Evolutionary conservation across 345 rosid species (phyloP), one percentile per base, ranked within the genome.

Genomic region (Hibiscus tridactylites): DNA sequence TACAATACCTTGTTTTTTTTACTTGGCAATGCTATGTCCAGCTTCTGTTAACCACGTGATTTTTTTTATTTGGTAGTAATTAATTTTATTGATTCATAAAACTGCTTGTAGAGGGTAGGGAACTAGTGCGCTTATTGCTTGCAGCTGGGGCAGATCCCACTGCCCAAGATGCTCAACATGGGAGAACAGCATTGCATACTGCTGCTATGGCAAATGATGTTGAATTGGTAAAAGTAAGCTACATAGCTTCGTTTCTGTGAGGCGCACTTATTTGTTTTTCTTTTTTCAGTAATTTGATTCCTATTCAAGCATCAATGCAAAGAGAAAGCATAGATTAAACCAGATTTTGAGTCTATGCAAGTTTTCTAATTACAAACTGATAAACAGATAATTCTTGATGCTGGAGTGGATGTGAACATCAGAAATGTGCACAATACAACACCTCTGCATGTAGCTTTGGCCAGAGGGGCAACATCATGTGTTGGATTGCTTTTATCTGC

Each of bases 401-500:
- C 93, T 84, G 99, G 97, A 81, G 99, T 95, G 77, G 92, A 87
- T 83, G 97, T 88, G 61, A 88, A 95, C 80, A 85, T 92, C 72
- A 87, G 88, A 67, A 92, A 92, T 79, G 84, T 86, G 78, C 97
- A 88, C 72, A 89, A 89, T 79, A 87, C 95, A 39, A 92, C 87
- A 76, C 98, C 97, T 62, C 96, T 95, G 77, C 99, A 95, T 78
- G 85, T 92, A 74, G 99, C 99, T 35, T 79, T 95, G 85, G 93
- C 92, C 59, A 88, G 97, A 79, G 99, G 98, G 66, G 96, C 97
- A 63, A 89, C 86, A 31, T 79, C 90, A 21, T 95, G 99, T 82
- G 97, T 95, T 60, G 88, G 91, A 65, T 75, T 92, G 81, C 93
- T 95, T 72, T 82, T 95, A 77, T 85, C 86, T 71, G 84, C 97